phyloP scores from a whole-genome alignment of 257 asterid species.

The Lycium barbarum region DNA sequence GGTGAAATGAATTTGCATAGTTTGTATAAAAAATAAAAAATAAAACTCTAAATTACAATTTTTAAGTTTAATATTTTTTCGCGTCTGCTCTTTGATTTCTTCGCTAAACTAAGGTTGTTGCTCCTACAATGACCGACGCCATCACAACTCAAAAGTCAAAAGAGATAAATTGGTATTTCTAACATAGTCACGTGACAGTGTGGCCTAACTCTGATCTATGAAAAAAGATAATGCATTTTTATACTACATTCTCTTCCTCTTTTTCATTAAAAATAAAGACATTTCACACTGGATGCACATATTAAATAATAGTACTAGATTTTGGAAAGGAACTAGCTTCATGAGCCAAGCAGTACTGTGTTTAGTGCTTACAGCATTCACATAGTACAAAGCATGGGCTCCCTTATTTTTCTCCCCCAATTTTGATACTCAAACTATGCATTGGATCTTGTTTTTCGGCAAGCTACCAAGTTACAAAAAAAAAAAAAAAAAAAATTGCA shows the following conservation, averaged over 20 bases:
- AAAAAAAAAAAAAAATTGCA: slow-evolving; percentile 35
- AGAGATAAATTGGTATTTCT: background rate
- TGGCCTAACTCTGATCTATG: background rate
- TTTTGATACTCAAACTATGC: background rate
- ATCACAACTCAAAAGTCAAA: background rate
- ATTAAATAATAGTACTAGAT: background rate
- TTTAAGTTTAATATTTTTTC: background rate
- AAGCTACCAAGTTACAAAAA: background rate
- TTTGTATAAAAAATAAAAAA: background rate
- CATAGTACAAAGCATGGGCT: slow-evolving; percentile 24
- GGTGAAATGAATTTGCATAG: background rate
- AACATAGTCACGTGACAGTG: background rate
- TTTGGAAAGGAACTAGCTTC: background rate
- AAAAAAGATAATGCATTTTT: background rate
- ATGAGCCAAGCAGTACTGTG: slow-evolving; percentile 5
- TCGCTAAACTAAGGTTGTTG: background rate
- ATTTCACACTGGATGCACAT: background rate
- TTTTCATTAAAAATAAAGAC: too few species aligned
- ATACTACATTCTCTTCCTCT: background rate
- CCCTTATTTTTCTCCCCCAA: background rate
- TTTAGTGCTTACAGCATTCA: background rate
- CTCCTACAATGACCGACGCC: background rate
- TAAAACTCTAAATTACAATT: background rate
- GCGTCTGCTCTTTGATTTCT: background rate
- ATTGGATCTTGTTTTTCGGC: background rate